Conservation (phyloP, 1,139 yeast genomes). For the Spathaspora sp. region DNA sequence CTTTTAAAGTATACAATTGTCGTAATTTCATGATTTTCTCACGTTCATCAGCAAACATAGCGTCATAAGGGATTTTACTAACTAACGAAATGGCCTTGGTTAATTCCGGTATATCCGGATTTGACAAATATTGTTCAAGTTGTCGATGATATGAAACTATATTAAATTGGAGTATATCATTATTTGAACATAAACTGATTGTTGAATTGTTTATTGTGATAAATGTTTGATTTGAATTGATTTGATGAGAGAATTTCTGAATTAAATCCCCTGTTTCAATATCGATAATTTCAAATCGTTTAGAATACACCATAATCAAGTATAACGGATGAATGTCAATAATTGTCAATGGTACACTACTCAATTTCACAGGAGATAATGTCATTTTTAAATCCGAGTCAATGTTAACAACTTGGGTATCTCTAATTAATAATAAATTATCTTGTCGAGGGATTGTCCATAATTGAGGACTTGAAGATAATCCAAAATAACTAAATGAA, state of each 20-base stretch:
- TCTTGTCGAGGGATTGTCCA: slow-evolving; percentile 20
- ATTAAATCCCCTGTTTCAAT: slow-evolving; percentile 41
- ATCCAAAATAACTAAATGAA: slow-evolving; percentile 32
- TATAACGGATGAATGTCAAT: slow-evolving; percentile 46
- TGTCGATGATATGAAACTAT: slow-evolving; percentile 38
- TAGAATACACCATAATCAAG: slow-evolving; percentile 37
- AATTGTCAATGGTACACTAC: slow-evolving; percentile 32
- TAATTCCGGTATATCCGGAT: slow-evolving; percentile 9
- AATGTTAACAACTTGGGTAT: slow-evolving; percentile 24
- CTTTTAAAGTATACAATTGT: slow-evolving; percentile 33
- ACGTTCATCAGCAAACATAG: slow-evolving; percentile 19
- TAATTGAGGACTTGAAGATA: slow-evolving; percentile 22
- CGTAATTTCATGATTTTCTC: slow-evolving; percentile 32
- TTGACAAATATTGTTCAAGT: slow-evolving; percentile 35
- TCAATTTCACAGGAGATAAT: slow-evolving; percentile 25
- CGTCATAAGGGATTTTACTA: slow-evolving; percentile 19
- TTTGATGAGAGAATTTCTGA: slow-evolving; percentile 39
- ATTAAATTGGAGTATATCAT: slow-evolving; percentile 31
- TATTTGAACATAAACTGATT: slow-evolving; percentile 28
- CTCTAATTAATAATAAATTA: slow-evolving; percentile 27
- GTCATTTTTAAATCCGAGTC: slow-evolving; percentile 8
- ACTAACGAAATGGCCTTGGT: slow-evolving; percentile 37
- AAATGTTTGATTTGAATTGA: slow-evolving; percentile 24
- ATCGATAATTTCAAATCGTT: slow-evolving; percentile 47
- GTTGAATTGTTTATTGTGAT: slow-evolving; percentile 14